Base-by-base conservation (phyloP, 768 basidiomycete species). In the Dendrothele bispora region DNA sequence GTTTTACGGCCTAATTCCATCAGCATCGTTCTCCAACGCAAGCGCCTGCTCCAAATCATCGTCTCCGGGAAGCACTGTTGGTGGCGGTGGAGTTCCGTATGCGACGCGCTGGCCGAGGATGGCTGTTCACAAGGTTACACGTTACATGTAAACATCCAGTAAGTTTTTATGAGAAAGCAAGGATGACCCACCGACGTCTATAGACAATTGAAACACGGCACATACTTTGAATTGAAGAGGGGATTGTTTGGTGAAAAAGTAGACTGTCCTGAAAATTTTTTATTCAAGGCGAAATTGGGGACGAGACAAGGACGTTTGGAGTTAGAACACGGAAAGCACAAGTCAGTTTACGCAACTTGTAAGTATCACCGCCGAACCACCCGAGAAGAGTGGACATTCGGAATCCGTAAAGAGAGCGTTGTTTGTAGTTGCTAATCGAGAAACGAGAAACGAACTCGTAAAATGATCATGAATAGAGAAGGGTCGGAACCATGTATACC, bases 181-280 rank as follows among this genome's bases (percentile, higher is more conserved):
- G n/a, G n/a, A n/a, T n/a, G n/a, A 65, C 87, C 54, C 51, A 89
- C 90, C 85, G 53, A 78, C 59, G 65, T 93, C 91, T 34, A 92
- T 67, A 2, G 86, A 86, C 37, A 93, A 66, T 61, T 93, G 91
- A 61, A 92, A 92, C 49, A 92, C 74, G 4, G 88, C 84, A 55
- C 91, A 92, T 32, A 80, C 79, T 63, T 86, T 84, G 74, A 93
- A 93, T 56, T 89, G 91, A 41, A 93, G 58, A 1, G 88, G 86
- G 0, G 84, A 84, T 11, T 71, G 62, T 59, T 86, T 78, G 40
- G 83, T 52, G 67, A 93, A 91, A 66, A 92, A 93, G 60, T 93
- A 93, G 3, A 76, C 74, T 10, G 85, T 82, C 62, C 90, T 93
- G 56, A 4, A 25, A 24, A n/a, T n/a, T n/a, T n/a, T n/a, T n/a